A percentile compares a stretch with the other conserved stretches of the same genome.
phyloP scores from a whole-genome alignment of 1,284 basidiomycete species.

The Stygiomarasmius scandens region DNA sequence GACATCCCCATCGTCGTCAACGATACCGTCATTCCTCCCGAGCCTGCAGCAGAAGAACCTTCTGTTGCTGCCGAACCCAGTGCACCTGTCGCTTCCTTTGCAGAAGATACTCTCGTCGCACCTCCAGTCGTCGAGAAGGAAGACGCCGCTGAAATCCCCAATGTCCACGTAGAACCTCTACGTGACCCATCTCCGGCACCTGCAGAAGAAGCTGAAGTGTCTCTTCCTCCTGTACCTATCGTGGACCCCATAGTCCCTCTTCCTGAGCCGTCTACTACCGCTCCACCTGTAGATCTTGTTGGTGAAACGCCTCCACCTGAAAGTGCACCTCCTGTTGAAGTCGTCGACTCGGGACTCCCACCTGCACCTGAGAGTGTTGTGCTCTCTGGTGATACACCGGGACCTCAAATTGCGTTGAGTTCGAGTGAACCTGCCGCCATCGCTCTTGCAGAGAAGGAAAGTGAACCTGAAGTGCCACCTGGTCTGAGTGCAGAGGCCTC shows the following conservation, averaged over 20 bases:
- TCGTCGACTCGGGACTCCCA: conserved; percentile 17
- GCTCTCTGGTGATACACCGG: conserved; percentile 39
- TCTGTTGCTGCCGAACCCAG: not conserved
- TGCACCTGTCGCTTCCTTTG: not conserved
- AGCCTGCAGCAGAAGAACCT: not conserved
- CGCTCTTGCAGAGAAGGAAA: not conserved
- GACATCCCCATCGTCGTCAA: not conserved
- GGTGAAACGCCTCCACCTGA: not conserved
- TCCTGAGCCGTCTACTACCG: not conserved
- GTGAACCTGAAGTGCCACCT: not conserved
- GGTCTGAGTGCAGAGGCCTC: too few species aligned
- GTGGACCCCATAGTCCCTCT: conserved; percentile 3
- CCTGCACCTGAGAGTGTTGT: conserved; percentile 37
- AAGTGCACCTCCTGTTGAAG: conserved; percentile 9
- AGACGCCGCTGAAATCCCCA: not conserved
- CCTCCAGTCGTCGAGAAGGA: conserved; percentile 9
- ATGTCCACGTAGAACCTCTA: conserved; percentile 6
- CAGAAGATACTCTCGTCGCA: not conserved
- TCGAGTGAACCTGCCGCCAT: conserved; percentile 23
- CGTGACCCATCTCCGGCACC: conserved; percentile 12
- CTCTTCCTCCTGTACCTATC: conserved; percentile 5
- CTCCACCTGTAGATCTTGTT: not conserved
- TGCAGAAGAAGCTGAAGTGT: conserved; percentile 10
- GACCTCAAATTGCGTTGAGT: conserved; percentile 36
- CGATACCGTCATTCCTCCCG: not conserved